phyloP scores from a whole-genome alignment of 2,329 filamentous ascomycete genomes.

The Aspergillus felis region DNA sequence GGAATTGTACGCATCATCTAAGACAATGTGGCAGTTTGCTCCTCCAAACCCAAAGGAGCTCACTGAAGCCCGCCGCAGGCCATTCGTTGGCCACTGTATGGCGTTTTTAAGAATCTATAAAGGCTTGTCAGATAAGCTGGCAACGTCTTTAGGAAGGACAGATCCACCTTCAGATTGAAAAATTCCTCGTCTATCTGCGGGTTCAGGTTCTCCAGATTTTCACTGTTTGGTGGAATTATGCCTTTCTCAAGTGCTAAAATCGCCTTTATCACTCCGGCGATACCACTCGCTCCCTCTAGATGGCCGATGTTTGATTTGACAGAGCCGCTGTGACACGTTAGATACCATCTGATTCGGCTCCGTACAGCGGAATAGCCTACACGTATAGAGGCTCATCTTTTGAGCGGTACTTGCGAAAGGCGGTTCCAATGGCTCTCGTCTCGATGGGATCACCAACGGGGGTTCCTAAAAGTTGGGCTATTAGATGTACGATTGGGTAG shows the following conservation, averaged over 20 bases:
- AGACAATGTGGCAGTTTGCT: conserved; percentile 22
- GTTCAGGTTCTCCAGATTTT: conserved; percentile 1
- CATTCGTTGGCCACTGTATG: conserved; percentile 15
- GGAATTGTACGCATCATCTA: conserved; percentile 18
- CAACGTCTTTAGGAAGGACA: too few species aligned
- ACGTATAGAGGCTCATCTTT: background rate
- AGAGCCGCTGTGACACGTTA: conserved; percentile 6
- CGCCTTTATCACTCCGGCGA: conserved; percentile 20
- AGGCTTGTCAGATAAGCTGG: background rate
- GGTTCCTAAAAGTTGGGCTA: conserved; percentile 29
- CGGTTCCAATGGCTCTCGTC: conserved; percentile 4
- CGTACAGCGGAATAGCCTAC: background rate
- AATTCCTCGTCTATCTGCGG: conserved; percentile 4
- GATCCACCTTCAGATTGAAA: background rate
- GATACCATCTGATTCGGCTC: too few species aligned
- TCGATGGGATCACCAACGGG: conserved; percentile 18
- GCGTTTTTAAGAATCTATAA: conserved; percentile 6
- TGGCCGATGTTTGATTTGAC: conserved; percentile 17
- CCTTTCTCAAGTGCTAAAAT: conserved; percentile 22
- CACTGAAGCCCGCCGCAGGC: conserved; percentile 16
- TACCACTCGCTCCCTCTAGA: conserved; percentile 7
- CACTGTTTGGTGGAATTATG: conserved; percentile 15
- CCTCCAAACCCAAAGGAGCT: conserved; percentile 26
- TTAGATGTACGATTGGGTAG: too few species aligned
- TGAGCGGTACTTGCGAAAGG: conserved; percentile 4